Evolutionary conservation across 768 basidiomycete genomes (phyloP), one percentile per base, ranked within the genome.

Genomic region (Tephrocybe rancida): DNA sequence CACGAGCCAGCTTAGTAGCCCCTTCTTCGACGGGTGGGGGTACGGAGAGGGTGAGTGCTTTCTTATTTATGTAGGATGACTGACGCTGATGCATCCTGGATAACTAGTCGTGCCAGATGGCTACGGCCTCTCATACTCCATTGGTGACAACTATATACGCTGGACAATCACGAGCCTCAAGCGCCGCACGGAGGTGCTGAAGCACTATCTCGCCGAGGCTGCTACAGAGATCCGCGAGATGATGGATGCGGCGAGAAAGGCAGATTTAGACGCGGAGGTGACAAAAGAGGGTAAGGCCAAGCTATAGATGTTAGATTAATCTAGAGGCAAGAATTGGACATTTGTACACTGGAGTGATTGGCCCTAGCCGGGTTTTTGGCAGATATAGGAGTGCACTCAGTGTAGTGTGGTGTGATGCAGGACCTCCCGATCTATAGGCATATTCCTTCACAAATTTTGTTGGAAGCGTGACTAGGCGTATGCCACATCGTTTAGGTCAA

Each of bases 11-110:
- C 73, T 98, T 52, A 88, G 86, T 45, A 87, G 84, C 39, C 78
- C 77, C 46, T 95, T 80, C 68, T 75, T 99, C 29, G 92, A 95
- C 61, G 94, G 94, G 19, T 98, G 96, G 96, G 97, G 96, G 13
- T 98, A 98, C 66, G 54, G 57, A 2, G 56, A 55, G 26, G 54
- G 48, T 59, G 26, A 16, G 48, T 51, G 14, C 11, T 16, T 26
- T 39, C 24, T 30, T 9, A 56, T 32, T 38, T 47, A 16, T 29
- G 54, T 22, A 35, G 48, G 48, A 29, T 22, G 35, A 19, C 34
- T 35, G 22, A 51, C 50, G 27, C 7, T 39, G 24, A n/a, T n/a
- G 6, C 55, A 13, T 32, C 30, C 7, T 32, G 7, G n/a, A 7
- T 32, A 6, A 32, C 30, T 13, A 90, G 95, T 98, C 25, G 95